Evolutionary conservation across 495 filamentous ascomycete species (phyloP).

Genomic region (Pyronema domesticum): DNA sequence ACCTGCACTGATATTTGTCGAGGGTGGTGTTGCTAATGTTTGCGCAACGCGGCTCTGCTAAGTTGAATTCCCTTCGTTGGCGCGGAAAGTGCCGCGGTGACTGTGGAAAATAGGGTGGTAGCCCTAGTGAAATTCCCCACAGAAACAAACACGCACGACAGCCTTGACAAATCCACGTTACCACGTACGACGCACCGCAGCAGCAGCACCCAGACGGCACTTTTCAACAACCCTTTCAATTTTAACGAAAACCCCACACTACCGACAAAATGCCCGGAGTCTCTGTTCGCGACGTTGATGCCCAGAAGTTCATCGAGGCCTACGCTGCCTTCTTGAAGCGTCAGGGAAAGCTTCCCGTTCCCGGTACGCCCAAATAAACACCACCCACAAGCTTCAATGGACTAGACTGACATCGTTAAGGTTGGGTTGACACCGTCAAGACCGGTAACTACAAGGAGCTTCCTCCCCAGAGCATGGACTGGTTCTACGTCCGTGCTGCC

Average conservation of each 20-base stretch:
- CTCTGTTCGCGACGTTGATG: slow-evolving; percentile 80
- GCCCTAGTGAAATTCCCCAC: too few relatives aligned
- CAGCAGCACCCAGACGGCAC: slow-evolving; percentile 15
- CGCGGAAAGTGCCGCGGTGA: too few relatives aligned
- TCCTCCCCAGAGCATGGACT: slow-evolving; percentile 89
- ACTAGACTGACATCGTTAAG: slow-evolving; percentile 27
- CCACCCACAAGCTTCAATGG: neutral
- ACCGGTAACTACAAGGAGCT: slow-evolving; percentile 90
- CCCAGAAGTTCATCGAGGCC: slow-evolving; percentile 86
- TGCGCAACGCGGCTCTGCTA: slow-evolving; percentile 12
- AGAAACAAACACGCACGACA: slow-evolving; percentile 21
- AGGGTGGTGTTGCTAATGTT: neutral
- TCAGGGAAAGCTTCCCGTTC: slow-evolving; percentile 95
- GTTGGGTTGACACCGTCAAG: slow-evolving; percentile 99
- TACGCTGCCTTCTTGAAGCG: slow-evolving; percentile 97
- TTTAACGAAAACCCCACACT: neutral
- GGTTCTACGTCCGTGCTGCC: slow-evolving; percentile 97
- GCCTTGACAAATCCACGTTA: slow-evolving; percentile 19
- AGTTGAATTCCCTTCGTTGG: slow-evolving; percentile 18
- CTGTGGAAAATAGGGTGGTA: too few relatives aligned
- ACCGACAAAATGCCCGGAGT: slow-evolving; percentile 58
- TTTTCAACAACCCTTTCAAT: neutral
- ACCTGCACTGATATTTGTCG: slow-evolving; percentile 7
- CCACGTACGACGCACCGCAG: slow-evolving; percentile 23
- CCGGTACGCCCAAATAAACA: slow-evolving; percentile 38